phyloP scores from a whole-genome alignment of 176 grass and related monocot species.

The Zizania latifolia region DNA sequence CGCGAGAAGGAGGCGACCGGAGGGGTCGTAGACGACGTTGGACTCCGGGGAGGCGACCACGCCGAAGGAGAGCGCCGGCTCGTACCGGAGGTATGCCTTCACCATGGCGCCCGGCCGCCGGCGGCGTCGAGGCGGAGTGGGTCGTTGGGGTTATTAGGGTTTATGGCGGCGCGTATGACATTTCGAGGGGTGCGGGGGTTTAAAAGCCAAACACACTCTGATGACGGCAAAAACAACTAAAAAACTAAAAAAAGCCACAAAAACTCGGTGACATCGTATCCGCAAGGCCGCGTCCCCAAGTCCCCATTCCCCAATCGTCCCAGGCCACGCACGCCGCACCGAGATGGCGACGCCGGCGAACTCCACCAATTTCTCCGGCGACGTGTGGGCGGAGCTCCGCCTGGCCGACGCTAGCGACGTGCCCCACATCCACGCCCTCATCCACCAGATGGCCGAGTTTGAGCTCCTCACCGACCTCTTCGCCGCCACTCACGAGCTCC shows the following conservation, averaged over 20 bases:
- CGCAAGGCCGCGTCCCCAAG: no score
- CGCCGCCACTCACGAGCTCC: slow-evolving; percentile 53
- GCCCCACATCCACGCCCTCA: slow-evolving; percentile 71
- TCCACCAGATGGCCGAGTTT: slow-evolving; percentile 87
- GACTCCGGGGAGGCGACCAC: slow-evolving; percentile 67
- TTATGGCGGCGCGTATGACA: slow-evolving; percentile 12
- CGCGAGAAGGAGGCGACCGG: slow-evolving; percentile 72
- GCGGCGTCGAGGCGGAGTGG: not conserved
- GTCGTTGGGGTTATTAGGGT: slow-evolving; percentile 37
- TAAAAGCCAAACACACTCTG: not conserved
- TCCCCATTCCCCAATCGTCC: not conserved
- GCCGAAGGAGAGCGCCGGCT: slow-evolving; percentile 67
- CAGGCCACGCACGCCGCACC: not conserved
- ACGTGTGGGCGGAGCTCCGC: slow-evolving; percentile 74
- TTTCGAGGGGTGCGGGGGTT: not conserved
- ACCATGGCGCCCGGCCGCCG: slow-evolving; percentile 59
- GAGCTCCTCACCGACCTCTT: slow-evolving; percentile 85
- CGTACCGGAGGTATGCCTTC: slow-evolving; percentile 95
- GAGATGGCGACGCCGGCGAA: slow-evolving; percentile 47
- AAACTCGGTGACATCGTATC: no score
- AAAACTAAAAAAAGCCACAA: not conserved
- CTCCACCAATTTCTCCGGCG: slow-evolving; percentile 30
- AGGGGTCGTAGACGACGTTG: slow-evolving; percentile 78
- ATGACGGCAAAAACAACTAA: no score
- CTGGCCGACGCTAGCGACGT: slow-evolving; percentile 59